Evolutionary conservation across 108 stramenopile species (phyloP).

Genomic region (Schizochytrium sp.): DNA sequence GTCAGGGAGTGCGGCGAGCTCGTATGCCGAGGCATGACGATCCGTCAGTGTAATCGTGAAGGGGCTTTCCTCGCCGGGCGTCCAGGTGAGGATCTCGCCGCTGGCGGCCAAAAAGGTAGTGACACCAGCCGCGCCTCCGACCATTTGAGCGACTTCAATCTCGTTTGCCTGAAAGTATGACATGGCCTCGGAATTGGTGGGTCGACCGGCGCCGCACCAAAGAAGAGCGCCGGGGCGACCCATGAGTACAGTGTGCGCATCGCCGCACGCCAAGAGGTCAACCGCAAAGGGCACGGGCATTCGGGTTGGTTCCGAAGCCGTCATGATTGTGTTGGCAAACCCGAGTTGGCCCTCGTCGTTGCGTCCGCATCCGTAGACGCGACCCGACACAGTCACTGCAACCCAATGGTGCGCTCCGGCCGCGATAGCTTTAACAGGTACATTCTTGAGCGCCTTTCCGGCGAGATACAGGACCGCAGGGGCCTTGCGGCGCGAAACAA

Average conservation of each 20-base stretch:
- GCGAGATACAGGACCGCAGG: not conserved
- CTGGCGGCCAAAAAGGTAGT: not conserved
- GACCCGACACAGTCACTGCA: not conserved
- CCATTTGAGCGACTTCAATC: not conserved
- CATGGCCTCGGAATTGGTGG: not conserved
- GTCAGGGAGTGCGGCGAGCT: not conserved
- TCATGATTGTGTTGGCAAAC: not conserved
- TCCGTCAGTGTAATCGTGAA: not conserved
- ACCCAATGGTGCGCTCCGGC: not conserved
- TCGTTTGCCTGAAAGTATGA: not conserved
- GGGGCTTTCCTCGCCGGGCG: not conserved
- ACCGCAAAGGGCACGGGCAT: not conserved
- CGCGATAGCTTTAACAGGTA: not conserved
- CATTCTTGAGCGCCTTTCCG: not conserved
- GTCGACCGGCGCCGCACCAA: not conserved
- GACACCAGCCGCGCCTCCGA: not conserved
- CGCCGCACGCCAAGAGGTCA: not conserved
- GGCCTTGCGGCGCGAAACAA: not conserved
- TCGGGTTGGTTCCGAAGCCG: not conserved
- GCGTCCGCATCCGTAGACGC: not conserved
- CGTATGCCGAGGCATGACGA: not conserved
- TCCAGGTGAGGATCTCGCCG: not conserved
- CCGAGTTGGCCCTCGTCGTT: not conserved
- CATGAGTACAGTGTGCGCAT: not conserved
- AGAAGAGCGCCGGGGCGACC: not conserved